Base-by-base conservation (phyloP, 73 alveolate genomes). In the Symbiodinium natans region DNA sequence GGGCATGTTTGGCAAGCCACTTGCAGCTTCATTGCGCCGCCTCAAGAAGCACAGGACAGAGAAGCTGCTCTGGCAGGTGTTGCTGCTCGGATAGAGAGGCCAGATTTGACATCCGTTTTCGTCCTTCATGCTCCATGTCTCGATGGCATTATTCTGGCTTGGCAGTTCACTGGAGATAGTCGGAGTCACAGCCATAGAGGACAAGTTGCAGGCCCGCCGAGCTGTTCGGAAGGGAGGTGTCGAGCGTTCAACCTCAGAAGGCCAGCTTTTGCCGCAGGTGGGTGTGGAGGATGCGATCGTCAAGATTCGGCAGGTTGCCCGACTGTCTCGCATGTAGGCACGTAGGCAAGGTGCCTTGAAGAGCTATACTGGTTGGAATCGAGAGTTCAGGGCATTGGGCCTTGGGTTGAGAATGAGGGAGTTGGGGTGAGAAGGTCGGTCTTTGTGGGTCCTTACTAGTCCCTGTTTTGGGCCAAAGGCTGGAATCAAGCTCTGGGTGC, bases 161-260 rank as follows among this genome's bases (percentile, higher is more conserved):
- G 99, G 90, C 42, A 99, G 99, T 86, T 93, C 84, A n/a, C 92
- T 99, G 77, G 82, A 87, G 88, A 52, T 99, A 87, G 77, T 99
- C 36, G 99, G 99, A 13, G 73, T 99, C 93, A 99, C 99, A 34
- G 99, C 99, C 33, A 99, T 99, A 10, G 99, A 99, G 99, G 99
- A 99, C 99, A 99, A 99, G 92, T 99, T 99, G 75, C 99, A 99
- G 99, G 99, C 99, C 75, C 99, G 99, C 33, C 77, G 33, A 59
- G 34, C 27, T 59, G 29, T 59, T 13, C 15, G 33, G 27, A 19
- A 6, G 77, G 77, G 29, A 25, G 36, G 6, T 8, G 27, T 25
- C 27, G 27, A 19, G 77, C 77, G 29, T 8, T 59, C 77, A 13
- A 21, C 33, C 59, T 46, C 13, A 46, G 59, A 6, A 46, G 13